Evolutionary conservation across 306 rosid species (phyloP), one percentile per base, ranked within the genome.

Genomic region (Sesbania bispinosa): DNA sequence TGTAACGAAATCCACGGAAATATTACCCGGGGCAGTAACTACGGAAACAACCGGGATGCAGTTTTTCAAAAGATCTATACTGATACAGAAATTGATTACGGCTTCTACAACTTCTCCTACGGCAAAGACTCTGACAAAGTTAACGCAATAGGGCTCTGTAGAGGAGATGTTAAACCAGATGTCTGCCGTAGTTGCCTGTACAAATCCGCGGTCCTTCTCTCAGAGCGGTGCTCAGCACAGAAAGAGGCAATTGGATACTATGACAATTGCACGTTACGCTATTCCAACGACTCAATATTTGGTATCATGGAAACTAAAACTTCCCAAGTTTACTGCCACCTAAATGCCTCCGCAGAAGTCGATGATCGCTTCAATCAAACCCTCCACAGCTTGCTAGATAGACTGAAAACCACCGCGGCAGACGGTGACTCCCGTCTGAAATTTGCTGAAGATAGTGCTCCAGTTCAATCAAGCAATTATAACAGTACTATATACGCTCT

Each of bases 31-130:
- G 58, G 27, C 2, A 55, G 66, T 14, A 42, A 71, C 68, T 78
- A 73, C 14, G 3, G 29, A 0, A 24, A 13, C 29, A 78, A 74
- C 45, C 86, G 66, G 23, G 8, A 47, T 4, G 13, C 61, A 1
- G 62, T 82, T 16, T n/a, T 82, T 7, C 33, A 65, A 21, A 48
- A 18, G 2, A 41, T 82, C 36, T 10, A 29, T 39, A 74, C 83
- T 41, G 15, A 74, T 78, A 74, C 20, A 11, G 2, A 48, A 38
- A 74, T 47, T 3, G 16, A 39, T 32, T 74, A 78, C 2, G 83
- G 86, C 4, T 82, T 74, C 75, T 74, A 74, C 67, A 74, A 64
- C 41, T 20, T n/a, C 33, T 73, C 86, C 0, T 29, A 68, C 2
- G 83, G 86, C 4, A 1, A 55, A 21, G 1, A 21, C 10, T 4